These are phyloP conservation scores for Xylaria intraflava DNA, from an alignment of 495 filamentous ascomycete genomes.

Conservation along the genomic window DNA sequence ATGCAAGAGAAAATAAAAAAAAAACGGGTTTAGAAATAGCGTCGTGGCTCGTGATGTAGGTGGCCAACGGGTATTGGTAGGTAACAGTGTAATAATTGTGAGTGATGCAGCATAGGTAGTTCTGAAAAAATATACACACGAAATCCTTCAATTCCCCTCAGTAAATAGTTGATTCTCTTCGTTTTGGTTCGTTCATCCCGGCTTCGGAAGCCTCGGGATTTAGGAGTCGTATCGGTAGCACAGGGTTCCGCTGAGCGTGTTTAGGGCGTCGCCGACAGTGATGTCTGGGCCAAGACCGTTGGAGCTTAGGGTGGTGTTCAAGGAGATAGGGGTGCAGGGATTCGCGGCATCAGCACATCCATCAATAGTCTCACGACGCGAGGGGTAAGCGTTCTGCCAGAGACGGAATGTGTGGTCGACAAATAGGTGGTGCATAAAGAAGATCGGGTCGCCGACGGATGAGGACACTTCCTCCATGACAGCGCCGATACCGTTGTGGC, in stretches of 20 bases:
- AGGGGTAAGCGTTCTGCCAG: conserved; percentile 35
- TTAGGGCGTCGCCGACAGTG: conserved; percentile 31
- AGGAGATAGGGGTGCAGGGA: conserved; percentile 25
- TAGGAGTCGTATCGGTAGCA: conserved; percentile 41
- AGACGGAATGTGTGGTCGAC: conserved; percentile 34
- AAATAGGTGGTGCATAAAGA: conserved; percentile 39
- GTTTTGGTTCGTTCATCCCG: neutral
- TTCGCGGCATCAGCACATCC: conserved; percentile 31
- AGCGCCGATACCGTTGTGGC: conserved; percentile 29
- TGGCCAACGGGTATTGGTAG: neutral
- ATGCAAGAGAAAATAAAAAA: neutral
- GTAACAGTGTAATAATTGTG: neutral
- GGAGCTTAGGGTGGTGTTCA: conserved; percentile 26
- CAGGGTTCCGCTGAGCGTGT: conserved; percentile 28
- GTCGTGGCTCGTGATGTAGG: neutral
- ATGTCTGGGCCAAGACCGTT: conserved; percentile 26
- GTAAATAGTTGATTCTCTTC: neutral
- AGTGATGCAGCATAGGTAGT: neutral
- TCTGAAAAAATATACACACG: conserved; percentile 6
- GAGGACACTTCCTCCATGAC: conserved; percentile 31
- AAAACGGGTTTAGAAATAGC: neutral
- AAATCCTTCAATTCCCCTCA: neutral
- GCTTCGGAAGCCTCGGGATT: neutral
- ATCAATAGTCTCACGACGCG: conserved; percentile 25
- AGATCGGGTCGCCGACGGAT: conserved; percentile 36